Evolutionary conservation across 441 rosid genomes (phyloP).

Genomic region (Kokia cookei): DNA sequence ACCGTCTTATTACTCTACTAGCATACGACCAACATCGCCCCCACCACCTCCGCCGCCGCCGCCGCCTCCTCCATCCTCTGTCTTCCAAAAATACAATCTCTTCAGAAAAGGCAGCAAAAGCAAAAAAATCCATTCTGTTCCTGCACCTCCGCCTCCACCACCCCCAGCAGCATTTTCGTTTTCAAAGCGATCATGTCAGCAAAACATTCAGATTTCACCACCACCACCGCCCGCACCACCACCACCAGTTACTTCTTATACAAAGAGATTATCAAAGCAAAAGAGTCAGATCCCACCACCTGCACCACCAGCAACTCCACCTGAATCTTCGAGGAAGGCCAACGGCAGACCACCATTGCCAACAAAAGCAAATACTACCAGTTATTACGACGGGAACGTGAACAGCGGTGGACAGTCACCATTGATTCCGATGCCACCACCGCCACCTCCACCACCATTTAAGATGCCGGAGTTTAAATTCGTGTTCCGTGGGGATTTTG

Average conservation of each 20-base stretch:
- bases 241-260: conserved; percentile 8
- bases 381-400: conserved; percentile 22
- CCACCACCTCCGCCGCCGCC: conserved; percentile 73
- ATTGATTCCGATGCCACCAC: conserved; percentile 35
- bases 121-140: conserved; percentile 52
- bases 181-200: conserved; percentile 43
- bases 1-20: conserved; percentile 11
- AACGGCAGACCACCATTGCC: conserved; percentile 67
- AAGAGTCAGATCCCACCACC: conserved; percentile 18
- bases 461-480: conserved; percentile 37
- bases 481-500: conserved; percentile 42
- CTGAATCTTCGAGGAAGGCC: conserved; percentile 12
- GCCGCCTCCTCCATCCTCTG: conserved; percentile 57
- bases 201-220: conserved; percentile 44
- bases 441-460: conserved; percentile 64
- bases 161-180: conserved; percentile 44
- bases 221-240: conserved; percentile 45
- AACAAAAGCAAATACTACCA: conserved; percentile 12
- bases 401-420: conserved; percentile 40
- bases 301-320: conserved; percentile 23
- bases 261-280: conserved; percentile 23
- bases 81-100: conserved; percentile 40
- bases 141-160: conserved; percentile 44
- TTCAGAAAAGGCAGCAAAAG: conserved; percentile 57
- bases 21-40: conserved; percentile 30